phyloP scores from a whole-genome alignment of 2,329 filamentous ascomycete species.

The Trichophyton mentagrophytes region DNA sequence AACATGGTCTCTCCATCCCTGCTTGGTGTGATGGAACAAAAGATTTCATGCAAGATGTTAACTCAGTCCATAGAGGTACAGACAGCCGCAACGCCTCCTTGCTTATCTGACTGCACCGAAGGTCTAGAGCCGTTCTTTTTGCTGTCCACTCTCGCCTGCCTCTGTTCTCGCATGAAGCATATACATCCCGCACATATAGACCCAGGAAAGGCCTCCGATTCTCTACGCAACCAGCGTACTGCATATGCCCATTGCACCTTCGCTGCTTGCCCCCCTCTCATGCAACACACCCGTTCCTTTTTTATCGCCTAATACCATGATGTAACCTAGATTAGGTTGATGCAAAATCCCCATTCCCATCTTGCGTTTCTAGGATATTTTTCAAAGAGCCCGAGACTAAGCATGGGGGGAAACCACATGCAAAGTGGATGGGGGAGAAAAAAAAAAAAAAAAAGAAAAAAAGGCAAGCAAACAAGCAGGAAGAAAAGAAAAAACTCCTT shows the following conservation, averaged over 20 bases:
- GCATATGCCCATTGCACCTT: background rate
- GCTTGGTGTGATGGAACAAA: constrained; percentile 2
- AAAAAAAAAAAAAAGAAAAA: background rate
- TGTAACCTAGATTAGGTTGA: background rate
- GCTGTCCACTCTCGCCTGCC: background rate
- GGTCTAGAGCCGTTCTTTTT: background rate
- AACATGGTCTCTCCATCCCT: background rate
- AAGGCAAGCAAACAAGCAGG: background rate
- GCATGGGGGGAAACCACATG: constrained; percentile 1
- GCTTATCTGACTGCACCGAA: background rate
- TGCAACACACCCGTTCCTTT: background rate
- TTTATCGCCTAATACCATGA: background rate
- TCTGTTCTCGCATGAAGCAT: background rate
- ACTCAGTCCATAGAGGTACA: background rate
- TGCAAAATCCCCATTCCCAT: constrained; percentile 1
- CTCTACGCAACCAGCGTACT: background rate
- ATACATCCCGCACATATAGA: background rate
- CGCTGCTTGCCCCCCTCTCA: background rate
- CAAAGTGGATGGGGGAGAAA: background rate
- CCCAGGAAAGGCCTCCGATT: background rate
- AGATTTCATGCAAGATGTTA: constrained; percentile 3
- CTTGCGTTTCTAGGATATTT: background rate
- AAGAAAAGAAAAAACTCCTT: background rate
- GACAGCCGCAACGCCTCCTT: background rate
- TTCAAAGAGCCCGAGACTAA: background rate